These are phyloP conservation scores for Helotiales sp. DNA, from an alignment of 2,329 filamentous ascomycete species.

Conservation along the genomic window DNA sequence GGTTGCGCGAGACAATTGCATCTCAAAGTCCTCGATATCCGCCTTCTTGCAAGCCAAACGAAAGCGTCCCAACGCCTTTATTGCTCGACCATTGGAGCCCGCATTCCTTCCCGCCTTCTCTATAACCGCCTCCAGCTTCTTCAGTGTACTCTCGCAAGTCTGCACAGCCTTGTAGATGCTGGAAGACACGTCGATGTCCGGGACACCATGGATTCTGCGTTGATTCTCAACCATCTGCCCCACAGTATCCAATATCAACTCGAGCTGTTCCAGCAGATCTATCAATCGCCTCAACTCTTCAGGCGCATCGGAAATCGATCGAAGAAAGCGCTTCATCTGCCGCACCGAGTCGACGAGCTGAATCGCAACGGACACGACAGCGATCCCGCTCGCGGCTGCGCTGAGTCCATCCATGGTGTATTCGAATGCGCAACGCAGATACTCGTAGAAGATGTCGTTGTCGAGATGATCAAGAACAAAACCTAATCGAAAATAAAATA, in stretches of 20 bases:
- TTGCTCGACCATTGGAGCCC: not conserved
- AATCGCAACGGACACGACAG: conserved; percentile 11
- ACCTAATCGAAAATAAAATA: not conserved
- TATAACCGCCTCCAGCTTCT: not conserved
- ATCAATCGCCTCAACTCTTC: conserved; percentile 11
- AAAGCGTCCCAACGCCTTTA: not conserved
- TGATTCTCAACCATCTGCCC: conserved; percentile 1
- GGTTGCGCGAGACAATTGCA: not conserved
- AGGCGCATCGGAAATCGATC: conserved; percentile 5
- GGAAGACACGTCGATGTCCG: not conserved
- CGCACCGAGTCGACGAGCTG: conserved; percentile 11
- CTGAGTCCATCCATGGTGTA: conserved; percentile 10
- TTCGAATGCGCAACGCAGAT: not conserved
- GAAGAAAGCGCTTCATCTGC: conserved; percentile 3
- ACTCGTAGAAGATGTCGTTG: not conserved
- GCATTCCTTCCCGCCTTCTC: not conserved
- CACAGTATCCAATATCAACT: conserved; percentile 11
- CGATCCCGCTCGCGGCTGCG: conserved; percentile 11
- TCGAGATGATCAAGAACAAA: not conserved
- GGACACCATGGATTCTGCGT: not conserved
- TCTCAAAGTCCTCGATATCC: conserved; percentile 8
- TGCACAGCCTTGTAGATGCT: conserved; percentile 1
- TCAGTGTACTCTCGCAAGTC: conserved; percentile 4
- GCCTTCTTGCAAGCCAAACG: conserved; percentile 1
- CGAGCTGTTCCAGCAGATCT: conserved; percentile 13